Evolutionary conservation across 768 basidiomycete species (phyloP), one percentile per base, ranked within the genome.

Genomic region (Rhodosporidiobolus odoratus): DNA sequence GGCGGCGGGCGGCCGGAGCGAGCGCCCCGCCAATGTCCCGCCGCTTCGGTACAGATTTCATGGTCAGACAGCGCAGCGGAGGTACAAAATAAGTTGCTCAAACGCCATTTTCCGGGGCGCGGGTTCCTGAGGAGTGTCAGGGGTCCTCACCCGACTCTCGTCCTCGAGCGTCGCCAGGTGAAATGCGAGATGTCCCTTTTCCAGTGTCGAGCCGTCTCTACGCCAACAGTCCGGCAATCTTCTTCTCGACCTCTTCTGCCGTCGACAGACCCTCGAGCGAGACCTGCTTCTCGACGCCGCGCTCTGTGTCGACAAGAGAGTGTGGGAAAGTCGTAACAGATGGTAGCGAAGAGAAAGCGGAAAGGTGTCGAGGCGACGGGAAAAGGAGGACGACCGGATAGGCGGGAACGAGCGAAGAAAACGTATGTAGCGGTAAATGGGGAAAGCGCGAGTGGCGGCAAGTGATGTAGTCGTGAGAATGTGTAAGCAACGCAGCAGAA

Each of bases 201-300:
- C n/a, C 34, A 27, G 16, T 57, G n/a, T 32, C 27, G 10, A 6
- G 50, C 53, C 12, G 13, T 12, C 35, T 30, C 41, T 59, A 62
- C 17, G 47, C 61, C 34, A 71, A 58, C 52, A 71, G 48, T 8
- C 45, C 35, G 2, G 74, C 75, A n/a, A 77, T 76, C 72, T 70
- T 75, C 58, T 60, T 58, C 64, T 76, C 73, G 41, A 76, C 75
- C 68, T 76, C 77, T 34, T 71, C 68, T 21, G 75, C 77, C 27
- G 73, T 70, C 57, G 68, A 38, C 13, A 66, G 66, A 16, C 75
- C 77, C 57, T 75, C 75, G 45, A 77, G 65, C 25, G 53, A 45
- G 34, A 75, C 71, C 54, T 73, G 74, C 70, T 75, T 76, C 71
- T 77, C 77, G 43, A 75, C 63, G 41, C 77, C 77, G 53, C 62